These are phyloP conservation scores for Angomonas deanei DNA, from an alignment of 208 protist species.

Conservation along the genomic window DNA sequence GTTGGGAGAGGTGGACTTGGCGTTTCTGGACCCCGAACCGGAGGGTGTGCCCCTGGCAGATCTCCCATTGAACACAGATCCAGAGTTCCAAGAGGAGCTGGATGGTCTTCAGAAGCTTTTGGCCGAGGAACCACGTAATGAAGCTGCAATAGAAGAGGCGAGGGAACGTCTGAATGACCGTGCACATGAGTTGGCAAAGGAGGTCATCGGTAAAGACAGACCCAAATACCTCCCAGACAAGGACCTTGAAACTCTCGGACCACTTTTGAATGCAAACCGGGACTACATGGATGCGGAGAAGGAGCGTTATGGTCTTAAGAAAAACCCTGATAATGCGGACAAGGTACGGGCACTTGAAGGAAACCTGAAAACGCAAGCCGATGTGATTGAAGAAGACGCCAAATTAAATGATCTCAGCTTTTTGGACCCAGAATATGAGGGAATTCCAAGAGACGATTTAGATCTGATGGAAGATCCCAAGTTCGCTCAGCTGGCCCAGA, in stretches of 20 bases:
- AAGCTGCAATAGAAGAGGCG: conserved; percentile 21
- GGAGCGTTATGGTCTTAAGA: conserved; percentile 48
- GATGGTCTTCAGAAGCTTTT: conserved; percentile 36
- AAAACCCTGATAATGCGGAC: conserved; percentile 48
- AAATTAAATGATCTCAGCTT: conserved; percentile 35
- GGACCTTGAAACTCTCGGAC: conserved; percentile 39
- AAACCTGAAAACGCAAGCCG: conserved; percentile 23
- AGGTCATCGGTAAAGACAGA: conserved; percentile 42
- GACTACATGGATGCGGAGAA: conserved; percentile 43
- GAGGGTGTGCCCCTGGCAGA: conserved; percentile 52
- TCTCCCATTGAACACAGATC: conserved; percentile 45
- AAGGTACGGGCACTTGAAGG: conserved; percentile 46
- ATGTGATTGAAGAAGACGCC: conserved; percentile 27
- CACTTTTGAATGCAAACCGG: conserved; percentile 33
- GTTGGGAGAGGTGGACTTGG: conserved; percentile 59
- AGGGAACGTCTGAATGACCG: conserved; percentile 47
- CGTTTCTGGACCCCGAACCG: conserved; percentile 59
- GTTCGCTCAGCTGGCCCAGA: conserved; percentile 41
- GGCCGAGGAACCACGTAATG: conserved; percentile 23
- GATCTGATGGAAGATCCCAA: conserved; percentile 39
- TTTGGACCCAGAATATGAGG: conserved; percentile 62
- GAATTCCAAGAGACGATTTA: conserved; percentile 56
- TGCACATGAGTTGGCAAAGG: conserved; percentile 40
- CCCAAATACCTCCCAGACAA: conserved; percentile 42
- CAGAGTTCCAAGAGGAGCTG: conserved; percentile 44